Evolutionary conservation across 352 stramenopile species (phyloP).

Genomic region (Phytophthora sojae): DNA sequence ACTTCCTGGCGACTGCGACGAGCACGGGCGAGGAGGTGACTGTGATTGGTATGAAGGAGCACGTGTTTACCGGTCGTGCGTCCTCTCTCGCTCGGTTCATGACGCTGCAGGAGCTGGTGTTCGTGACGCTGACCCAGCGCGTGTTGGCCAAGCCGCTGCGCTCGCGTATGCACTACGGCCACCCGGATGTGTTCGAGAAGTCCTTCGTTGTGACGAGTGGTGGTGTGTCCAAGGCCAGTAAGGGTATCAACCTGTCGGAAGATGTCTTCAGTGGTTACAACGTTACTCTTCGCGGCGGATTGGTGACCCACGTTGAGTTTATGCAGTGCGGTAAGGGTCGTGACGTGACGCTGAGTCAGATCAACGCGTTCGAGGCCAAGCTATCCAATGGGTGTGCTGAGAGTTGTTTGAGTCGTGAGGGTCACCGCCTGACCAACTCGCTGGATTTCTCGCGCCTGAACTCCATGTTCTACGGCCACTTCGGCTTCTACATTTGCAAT

Average conservation of each 20-base stretch:
- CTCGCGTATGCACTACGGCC: constrained; percentile 88
- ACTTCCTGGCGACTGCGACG: constrained; percentile 81
- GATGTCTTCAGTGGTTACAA: constrained; percentile 93
- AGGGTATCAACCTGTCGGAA: constrained; percentile 90
- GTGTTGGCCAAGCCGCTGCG: constrained; percentile 82
- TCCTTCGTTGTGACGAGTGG: constrained; percentile 86
- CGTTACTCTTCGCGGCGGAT: constrained; percentile 77
- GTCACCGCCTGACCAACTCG: constrained; percentile 76
- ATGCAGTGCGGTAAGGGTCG: constrained; percentile 91
- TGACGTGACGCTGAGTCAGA: constrained; percentile 89
- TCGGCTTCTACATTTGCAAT: constrained; percentile 92
- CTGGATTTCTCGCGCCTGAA: constrained; percentile 90
- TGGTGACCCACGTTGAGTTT: constrained; percentile 88
- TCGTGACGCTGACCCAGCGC: constrained; percentile 87
- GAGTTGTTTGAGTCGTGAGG: constrained; percentile 83
- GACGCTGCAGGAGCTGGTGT: constrained; percentile 89
- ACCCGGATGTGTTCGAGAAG: constrained; percentile 91
- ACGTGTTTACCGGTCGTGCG: constrained; percentile 87
- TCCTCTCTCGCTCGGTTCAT: constrained; percentile 90
- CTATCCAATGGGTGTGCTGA: constrained; percentile 87
- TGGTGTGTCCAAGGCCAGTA: constrained; percentile 87
- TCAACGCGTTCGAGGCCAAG: constrained; percentile 91
- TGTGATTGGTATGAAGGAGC: constrained; percentile 91
- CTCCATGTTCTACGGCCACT: constrained; percentile 91
- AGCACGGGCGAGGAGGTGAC: constrained; percentile 71